phyloP scores from a whole-genome alignment of 495 filamentous ascomycete genomes.

The Cetradonia linearis region DNA sequence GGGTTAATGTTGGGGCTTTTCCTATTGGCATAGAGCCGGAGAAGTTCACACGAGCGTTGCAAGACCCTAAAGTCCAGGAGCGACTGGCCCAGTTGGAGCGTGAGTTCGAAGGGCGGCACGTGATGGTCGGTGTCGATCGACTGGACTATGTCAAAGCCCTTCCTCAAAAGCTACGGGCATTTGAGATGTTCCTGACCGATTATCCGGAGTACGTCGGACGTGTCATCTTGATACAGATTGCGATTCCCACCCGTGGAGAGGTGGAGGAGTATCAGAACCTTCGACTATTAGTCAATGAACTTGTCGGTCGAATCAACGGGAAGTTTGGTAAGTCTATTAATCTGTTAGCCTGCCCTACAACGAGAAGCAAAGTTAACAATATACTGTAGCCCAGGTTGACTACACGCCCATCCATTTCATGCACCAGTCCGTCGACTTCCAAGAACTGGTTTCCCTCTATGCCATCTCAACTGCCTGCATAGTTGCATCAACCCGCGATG shows the following conservation, averaged over 20 bases:
- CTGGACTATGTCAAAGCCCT: conserved; percentile 95
- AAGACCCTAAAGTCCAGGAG: conserved; percentile 67
- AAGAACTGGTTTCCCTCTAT: conserved; percentile 87
- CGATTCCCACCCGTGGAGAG: conserved; percentile 81
- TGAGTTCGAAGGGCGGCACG: conserved; percentile 75
- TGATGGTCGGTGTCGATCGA: conserved; percentile 88
- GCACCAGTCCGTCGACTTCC: conserved; percentile 69
- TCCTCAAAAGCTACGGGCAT: conserved; percentile 85
- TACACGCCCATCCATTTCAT: conserved; percentile 92
- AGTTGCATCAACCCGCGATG: conserved; percentile 83
- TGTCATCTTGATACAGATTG: conserved; percentile 86
- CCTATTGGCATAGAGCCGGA: conserved; percentile 94
- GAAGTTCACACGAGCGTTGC: conserved; percentile 79
- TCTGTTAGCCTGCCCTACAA: neutral
- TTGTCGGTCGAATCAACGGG: conserved; percentile 87
- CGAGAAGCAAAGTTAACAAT: neutral
- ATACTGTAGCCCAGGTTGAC: conserved; percentile 60
- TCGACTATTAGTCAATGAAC: conserved; percentile 76
- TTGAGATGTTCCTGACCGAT: conserved; percentile 81
- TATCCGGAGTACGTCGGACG: conserved; percentile 89
- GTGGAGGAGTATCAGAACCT: conserved; percentile 96
- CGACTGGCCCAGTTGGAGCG: conserved; percentile 67
- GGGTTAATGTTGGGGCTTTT: conserved; percentile 69
- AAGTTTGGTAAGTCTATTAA: conserved; percentile 53
- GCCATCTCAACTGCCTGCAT: conserved; percentile 83